Evolutionary conservation across 345 rosid species (phyloP).

Genomic region (Gynandropsis gynandra): DNA sequence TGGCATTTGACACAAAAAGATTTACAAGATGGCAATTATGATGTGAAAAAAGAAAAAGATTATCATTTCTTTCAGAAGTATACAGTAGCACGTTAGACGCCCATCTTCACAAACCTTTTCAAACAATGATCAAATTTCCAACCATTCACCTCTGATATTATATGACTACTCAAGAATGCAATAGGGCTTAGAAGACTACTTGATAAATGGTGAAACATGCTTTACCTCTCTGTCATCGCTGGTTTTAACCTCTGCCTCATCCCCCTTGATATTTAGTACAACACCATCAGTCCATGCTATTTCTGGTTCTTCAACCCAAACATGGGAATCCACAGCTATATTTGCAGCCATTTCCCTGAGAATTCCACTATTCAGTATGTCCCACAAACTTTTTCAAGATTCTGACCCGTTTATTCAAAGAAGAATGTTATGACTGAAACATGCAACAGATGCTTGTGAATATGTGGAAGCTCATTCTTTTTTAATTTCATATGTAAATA

Average conservation of each 20-base stretch:
- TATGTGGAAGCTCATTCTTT: too few relatives aligned
- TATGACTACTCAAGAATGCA: background rate
- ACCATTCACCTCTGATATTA: background rate
- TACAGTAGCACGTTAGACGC: too few relatives aligned
- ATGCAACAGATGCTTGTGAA: background rate
- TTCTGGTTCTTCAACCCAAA: constrained; percentile 70
- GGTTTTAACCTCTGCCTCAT: constrained; percentile 55
- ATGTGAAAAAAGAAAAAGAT: too few relatives aligned
- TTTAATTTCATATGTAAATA: too few relatives aligned
- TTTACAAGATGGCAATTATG: too few relatives aligned
- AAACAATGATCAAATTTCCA: too few relatives aligned
- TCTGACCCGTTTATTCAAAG: background rate
- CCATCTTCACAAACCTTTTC: too few relatives aligned
- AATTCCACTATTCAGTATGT: constrained; percentile 12
- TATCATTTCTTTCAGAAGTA: too few relatives aligned
- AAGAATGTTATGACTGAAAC: background rate
- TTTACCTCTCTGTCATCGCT: constrained; percentile 44
- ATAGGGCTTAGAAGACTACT: background rate
- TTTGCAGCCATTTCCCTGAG: constrained; percentile 34
- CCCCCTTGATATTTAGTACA: constrained; percentile 41
- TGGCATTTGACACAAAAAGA: background rate
- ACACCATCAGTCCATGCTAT: constrained; percentile 67
- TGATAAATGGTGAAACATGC: constrained; percentile 10
- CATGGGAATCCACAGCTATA: constrained; percentile 50
- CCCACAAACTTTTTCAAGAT: constrained; percentile 7